Evolutionary conservation across 2,329 filamentous ascomycete genomes (phyloP), one percentile per base, ranked within the genome.

Genomic region (Rachicladosporium sp.): DNA sequence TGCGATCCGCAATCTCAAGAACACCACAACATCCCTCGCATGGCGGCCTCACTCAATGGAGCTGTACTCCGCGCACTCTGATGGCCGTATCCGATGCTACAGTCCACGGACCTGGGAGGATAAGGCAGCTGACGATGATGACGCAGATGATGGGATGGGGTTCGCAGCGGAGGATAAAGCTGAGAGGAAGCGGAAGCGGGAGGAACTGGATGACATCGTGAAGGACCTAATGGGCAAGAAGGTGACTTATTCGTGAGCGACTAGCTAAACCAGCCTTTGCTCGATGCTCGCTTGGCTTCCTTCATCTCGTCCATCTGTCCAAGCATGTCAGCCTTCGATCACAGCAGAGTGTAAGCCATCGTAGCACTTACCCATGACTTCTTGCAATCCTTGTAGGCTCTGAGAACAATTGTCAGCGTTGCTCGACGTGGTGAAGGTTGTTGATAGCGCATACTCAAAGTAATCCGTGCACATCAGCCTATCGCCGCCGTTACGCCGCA

Each of bases 311-410:
- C 57, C 49, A 61, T 62, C 66, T 69, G 44, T 31, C 37, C 11
- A 9, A 29, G 32, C 35, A 40, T 19, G 15, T 34, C 33, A n/a
- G 33, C 6, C 3, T 9, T 3, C 23, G 48, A 50, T 51, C 56
- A 41, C n/a, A 29, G 11, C 3, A 9, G 10, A 9, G 10, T 7
- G 7, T 31, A 15, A 6, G 2, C 10, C 2, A 11, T 27, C n/a
- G 15, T 29, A n/a, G 13, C 13, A 65, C 75, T 53, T 71, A 94
- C 87, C 88, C 88, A 95, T 67, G 80, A 74, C 65, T 93, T 88
- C 62, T 95, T 95, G 65, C 89, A 96, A 46, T 93, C 86, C 43
- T 87, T 77, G 62, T 95, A 96, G 37, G 87, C 87, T 64, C 87
- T 93, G 48, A 12, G 19, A 10, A 1, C 11, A 27, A 27, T 15